Percentiles rank a stretch among this genome's conserved stretches.
phyloP scores from a whole-genome alignment of 75 land plant species.

The Pinus albicaulis region DNA sequence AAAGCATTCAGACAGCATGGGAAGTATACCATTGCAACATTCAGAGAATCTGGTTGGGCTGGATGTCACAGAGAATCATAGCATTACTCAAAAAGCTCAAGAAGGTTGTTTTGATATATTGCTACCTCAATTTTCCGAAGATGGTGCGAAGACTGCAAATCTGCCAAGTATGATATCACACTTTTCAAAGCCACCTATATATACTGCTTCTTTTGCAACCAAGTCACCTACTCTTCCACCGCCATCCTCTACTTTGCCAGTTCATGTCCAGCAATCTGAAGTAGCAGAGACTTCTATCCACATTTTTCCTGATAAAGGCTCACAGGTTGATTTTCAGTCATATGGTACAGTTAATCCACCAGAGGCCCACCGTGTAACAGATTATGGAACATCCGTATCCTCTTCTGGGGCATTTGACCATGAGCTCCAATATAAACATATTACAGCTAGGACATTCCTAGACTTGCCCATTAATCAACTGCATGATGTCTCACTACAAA shows the following conservation, averaged over 20 bases:
- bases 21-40: constrained; percentile 31
- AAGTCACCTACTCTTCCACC: constrained; percentile 20
- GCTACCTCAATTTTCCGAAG: constrained; percentile 5
- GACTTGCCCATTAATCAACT: not conserved
- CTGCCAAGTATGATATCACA: constrained; percentile 2
- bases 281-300: constrained; percentile 10
- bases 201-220: constrained; percentile 9
- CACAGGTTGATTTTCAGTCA: constrained; percentile 12
- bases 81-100: constrained; percentile 10
- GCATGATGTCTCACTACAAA: not conserved
- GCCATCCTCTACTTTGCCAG: constrained; percentile 22
- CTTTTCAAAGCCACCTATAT: constrained; percentile 13
- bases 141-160: not conserved
- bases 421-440: not conserved
- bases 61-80: constrained; percentile 17
- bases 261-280: constrained; percentile 15
- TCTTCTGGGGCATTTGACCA: constrained; percentile 1
- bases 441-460: not conserved
- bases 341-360: not conserved
- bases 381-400: constrained; percentile 13
- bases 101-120: constrained; percentile 8
- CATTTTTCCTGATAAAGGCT: constrained; percentile 12
- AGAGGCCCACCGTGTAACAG: constrained; percentile 1
- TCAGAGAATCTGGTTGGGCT: constrained; percentile 31
- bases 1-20: constrained; percentile 32